phyloP scores from a whole-genome alignment of 2,329 filamentous ascomycete genomes.

The Aspergillus ustus region DNA sequence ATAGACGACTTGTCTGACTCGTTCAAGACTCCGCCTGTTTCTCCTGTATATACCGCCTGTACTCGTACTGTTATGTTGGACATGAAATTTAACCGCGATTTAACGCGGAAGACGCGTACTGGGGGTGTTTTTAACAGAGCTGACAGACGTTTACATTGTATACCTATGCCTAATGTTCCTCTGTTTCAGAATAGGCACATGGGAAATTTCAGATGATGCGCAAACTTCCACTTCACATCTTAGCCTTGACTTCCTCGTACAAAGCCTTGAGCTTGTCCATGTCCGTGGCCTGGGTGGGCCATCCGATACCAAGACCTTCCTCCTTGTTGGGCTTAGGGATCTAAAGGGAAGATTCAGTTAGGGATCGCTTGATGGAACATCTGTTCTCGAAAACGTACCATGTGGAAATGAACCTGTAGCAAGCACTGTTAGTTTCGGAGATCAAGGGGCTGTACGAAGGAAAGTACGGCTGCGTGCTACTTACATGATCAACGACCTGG shows the following conservation, averaged over 20 bases:
- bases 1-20: neutral
- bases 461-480: conserved; percentile 31
- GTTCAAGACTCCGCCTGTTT: neutral
- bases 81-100: neutral
- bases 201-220: neutral
- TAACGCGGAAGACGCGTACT: neutral
- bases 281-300: conserved; percentile 76
- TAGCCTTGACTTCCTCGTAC: conserved; percentile 82
- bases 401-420: conserved; percentile 83
- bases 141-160: neutral
- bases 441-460: neutral
- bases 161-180: neutral
- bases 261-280: conserved; percentile 83
- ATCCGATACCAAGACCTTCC: conserved; percentile 79
- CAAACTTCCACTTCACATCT: conserved; percentile 66
- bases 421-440: neutral
- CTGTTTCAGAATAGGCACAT: neutral
- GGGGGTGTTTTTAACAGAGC: too few species aligned
- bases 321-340: conserved; percentile 89
- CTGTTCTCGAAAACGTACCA: conserved; percentile 60
- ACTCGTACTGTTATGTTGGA: conserved; percentile 1
- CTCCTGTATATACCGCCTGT: conserved; percentile 10
- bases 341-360: conserved; percentile 45
- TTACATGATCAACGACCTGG: conserved; percentile 88
- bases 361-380: too few species aligned